Evolutionary conservation across 805 yeast genomes (phyloP), one percentile per base, ranked within the genome.

Genomic region (Sugiyamaella floridensis): DNA sequence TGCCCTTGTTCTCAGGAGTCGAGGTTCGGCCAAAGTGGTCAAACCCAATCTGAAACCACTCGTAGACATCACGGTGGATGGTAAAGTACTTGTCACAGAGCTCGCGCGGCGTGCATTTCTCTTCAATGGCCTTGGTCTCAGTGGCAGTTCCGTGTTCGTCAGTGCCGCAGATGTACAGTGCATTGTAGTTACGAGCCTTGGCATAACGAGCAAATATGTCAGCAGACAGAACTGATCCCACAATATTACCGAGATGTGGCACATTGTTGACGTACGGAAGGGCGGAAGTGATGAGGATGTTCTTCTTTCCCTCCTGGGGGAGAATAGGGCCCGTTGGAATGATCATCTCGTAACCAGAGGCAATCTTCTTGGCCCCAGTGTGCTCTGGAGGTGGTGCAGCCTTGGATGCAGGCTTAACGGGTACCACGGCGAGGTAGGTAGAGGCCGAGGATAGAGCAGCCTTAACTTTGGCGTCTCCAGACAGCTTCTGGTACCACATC

Each of bases 131-230:
- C 72, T 92, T 93, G 28, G 99, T 93, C 71, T 93, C 99, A 14
- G 99, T 93, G 46, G 99, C 99, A 53, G 99, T 93, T 68, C 99
- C 99, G 68, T 93, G 93, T 73, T 93, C 99, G 68, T 93, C 99
- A 40, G 99, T 93, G 73, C 99, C 99, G 71, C 99, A 89, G 53
- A 93, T 72, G 65, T 75, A 93, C 58, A 93, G 73, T 18, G 96
- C 76, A 68, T 90, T 93, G 73, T 85, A 84, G 69, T 89, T 86
- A 75, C 97, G 82, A 62, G 85, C 83, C 70, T 89, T 90, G 67
- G 86, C 81, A 70, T 87, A 93, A 66, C 98, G 82, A 52, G 97
- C 78, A 71, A 80, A 93, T 57, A 92, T 87, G 73, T 93, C 99
- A 34, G 99, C 99, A 54, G 89, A 81, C 58, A 93, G 77, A 40